These are phyloP conservation scores for Chlorella sp. DNA, from an alignment of 139 green algal genomes.

Conservation along the genomic window DNA sequence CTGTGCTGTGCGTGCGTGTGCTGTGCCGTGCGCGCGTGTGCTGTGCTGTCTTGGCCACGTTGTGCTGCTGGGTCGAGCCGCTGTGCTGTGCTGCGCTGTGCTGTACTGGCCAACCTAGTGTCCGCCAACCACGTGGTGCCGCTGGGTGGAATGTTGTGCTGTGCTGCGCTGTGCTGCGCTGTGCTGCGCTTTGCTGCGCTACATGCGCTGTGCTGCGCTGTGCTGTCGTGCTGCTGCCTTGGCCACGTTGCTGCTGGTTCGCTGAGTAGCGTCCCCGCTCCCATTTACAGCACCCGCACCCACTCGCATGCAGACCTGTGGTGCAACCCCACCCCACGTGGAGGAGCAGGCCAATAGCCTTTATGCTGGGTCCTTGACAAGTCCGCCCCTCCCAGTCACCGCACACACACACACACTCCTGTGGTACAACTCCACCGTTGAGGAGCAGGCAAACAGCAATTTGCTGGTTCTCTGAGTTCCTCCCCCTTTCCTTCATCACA, in stretches of 20 bases:
- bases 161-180: background rate
- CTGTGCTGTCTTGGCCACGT: constrained; percentile 72
- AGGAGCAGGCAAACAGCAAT: too few relatives aligned
- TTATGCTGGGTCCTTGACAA: too few relatives aligned
- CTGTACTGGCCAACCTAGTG: constrained; percentile 74
- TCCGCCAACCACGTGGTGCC: constrained; percentile 87
- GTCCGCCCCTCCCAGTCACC: too few relatives aligned
- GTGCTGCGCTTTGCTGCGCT: too few relatives aligned
- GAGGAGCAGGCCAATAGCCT: constrained; percentile 93
- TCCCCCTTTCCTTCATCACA: too few relatives aligned
- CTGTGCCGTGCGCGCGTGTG: background rate
- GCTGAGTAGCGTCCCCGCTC: too few relatives aligned
- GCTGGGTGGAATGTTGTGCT: background rate
- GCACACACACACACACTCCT: too few relatives aligned
- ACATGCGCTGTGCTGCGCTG: background rate
- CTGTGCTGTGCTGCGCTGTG: background rate
- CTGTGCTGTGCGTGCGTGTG: background rate
- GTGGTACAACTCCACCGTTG: too few relatives aligned
- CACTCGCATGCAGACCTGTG: constrained; percentile 77
- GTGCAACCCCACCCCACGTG: constrained; percentile 77
- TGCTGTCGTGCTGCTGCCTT: background rate
- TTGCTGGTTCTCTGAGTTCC: too few relatives aligned
- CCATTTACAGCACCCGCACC: too few relatives aligned
- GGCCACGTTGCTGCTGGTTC: too few relatives aligned
- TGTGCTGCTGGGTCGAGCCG: constrained; percentile 24